phyloP scores from a whole-genome alignment of 2,329 filamentous ascomycete species.

The Epichloe sp. region DNA sequence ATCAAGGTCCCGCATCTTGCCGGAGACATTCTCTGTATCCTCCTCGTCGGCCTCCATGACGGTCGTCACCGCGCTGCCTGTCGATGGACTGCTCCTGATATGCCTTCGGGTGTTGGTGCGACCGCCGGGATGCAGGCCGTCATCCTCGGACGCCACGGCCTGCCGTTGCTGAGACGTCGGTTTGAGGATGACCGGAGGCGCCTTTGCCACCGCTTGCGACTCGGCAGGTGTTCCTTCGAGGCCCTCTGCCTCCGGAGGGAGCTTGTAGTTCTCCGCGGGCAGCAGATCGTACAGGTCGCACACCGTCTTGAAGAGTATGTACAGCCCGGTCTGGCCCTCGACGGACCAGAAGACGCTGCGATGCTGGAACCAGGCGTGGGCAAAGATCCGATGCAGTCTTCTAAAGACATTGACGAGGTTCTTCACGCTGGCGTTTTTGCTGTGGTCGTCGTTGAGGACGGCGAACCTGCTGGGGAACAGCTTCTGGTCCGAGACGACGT shows the following conservation, averaged over 20 bases:
- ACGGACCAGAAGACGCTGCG: conserved; percentile 90
- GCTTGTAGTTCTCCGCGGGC: conserved; percentile 88
- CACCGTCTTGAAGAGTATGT: conserved; percentile 93
- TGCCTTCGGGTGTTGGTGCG: conserved; percentile 69
- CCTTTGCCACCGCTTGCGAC: conserved; percentile 28
- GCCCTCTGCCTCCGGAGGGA: conserved; percentile 86
- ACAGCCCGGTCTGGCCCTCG: conserved; percentile 80
- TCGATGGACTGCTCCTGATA: conserved; percentile 65
- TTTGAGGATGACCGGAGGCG: conserved; percentile 24
- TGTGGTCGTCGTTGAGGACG: conserved; percentile 40
- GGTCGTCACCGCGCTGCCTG: conserved; percentile 64
- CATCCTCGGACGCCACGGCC: conserved; percentile 25
- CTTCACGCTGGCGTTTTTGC: conserved; percentile 54
- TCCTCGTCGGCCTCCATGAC: conserved; percentile 78
- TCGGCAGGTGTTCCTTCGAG: conserved; percentile 39
- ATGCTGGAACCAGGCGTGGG: conserved; percentile 98
- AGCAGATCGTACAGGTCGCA: conserved; percentile 86
- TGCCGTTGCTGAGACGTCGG: conserved; percentile 18
- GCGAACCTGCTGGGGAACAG: conserved; percentile 81
- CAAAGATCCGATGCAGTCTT: conserved; percentile 89
- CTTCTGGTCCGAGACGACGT: conserved; percentile 86
- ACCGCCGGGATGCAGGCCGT: conserved; percentile 39
- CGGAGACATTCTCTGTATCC: conserved; percentile 34
- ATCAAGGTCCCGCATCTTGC: conserved; percentile 32
- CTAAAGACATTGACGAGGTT: conserved; percentile 93